These are phyloP conservation scores for Fusarium sp. DNA, from an alignment of 2,329 filamentous ascomycete species.

Conservation along the genomic window DNA sequence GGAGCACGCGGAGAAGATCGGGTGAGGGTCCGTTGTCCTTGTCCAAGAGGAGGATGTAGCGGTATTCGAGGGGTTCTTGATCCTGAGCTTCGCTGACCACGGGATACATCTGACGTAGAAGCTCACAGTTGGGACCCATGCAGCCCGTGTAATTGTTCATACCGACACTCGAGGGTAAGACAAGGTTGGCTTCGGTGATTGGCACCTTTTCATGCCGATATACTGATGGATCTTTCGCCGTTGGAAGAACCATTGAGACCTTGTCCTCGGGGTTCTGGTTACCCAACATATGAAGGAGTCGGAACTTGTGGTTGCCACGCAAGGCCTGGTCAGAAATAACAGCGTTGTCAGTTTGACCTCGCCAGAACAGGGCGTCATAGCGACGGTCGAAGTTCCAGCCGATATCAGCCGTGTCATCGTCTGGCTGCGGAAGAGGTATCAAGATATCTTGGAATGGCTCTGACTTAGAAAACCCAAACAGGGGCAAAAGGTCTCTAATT, in stretches of 20 bases:
- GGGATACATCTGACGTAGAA: constrained; percentile 50
- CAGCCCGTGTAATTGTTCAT: constrained; percentile 70
- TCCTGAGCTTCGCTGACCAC: constrained; percentile 55
- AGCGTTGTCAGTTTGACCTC: constrained; percentile 73
- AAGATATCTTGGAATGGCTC: constrained; percentile 81
- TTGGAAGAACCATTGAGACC: constrained; percentile 69
- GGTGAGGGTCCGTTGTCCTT: constrained; percentile 74
- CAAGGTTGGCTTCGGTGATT: constrained; percentile 64
- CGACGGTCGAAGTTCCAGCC: constrained; percentile 69
- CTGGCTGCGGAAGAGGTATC: constrained; percentile 69
- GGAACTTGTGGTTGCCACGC: constrained; percentile 76
- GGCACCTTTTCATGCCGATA: constrained; percentile 69
- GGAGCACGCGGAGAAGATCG: constrained; percentile 71
- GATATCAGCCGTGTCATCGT: constrained; percentile 57
- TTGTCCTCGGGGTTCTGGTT: constrained; percentile 64
- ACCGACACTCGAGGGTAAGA: constrained; percentile 68
- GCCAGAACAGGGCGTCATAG: constrained; percentile 77
- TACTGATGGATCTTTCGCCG: constrained; percentile 49
- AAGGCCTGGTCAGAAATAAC: constrained; percentile 64
- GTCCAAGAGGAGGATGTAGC: constrained; percentile 80
- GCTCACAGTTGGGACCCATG: constrained; percentile 57
- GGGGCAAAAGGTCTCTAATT: constrained; percentile 74
- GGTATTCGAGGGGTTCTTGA: constrained; percentile 70
- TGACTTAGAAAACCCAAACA: constrained; percentile 82
- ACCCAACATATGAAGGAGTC: constrained; percentile 77